Conservation (phyloP, 2,329 filamentous ascomycete genomes). For the Bipolaris oryzae region DNA sequence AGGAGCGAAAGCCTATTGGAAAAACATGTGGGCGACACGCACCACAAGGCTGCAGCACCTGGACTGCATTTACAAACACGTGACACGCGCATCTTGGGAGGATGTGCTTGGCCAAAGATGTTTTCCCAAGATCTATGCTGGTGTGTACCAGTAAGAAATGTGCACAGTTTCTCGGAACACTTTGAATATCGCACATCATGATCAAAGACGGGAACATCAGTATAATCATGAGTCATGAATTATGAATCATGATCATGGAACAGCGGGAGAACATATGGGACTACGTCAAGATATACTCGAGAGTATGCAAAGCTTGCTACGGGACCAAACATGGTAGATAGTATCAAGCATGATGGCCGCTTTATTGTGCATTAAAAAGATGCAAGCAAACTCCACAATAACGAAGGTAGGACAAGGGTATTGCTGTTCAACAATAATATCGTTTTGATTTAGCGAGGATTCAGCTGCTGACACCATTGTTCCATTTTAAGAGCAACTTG, state of each 20-base stretch:
- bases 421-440: slow-evolving; percentile 38
- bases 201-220: slow-evolving; percentile 49
- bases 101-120: slow-evolving; percentile 56
- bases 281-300: slow-evolving; percentile 51
- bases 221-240: too few species aligned
- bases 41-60: slow-evolving; percentile 57
- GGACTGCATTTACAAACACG: slow-evolving; percentile 54
- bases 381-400: slow-evolving; percentile 48
- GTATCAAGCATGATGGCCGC: slow-evolving; percentile 57
- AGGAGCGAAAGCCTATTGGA: slow-evolving; percentile 53
- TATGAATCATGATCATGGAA: slow-evolving; percentile 26
- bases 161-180: slow-evolving; percentile 51
- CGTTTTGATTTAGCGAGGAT: slow-evolving; percentile 14
- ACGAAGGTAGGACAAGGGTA: slow-evolving; percentile 37
- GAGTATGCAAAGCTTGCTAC: slow-evolving; percentile 48
- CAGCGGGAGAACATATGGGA: slow-evolving; percentile 46
- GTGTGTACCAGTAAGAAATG: slow-evolving; percentile 51
- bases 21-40: slow-evolving; percentile 55
- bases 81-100: slow-evolving; percentile 53
- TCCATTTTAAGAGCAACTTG: slow-evolving; percentile 33
- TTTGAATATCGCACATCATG: slow-evolving; percentile 46
- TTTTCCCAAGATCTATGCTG: slow-evolving; percentile 58
- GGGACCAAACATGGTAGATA: slow-evolving; percentile 57
- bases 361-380: slow-evolving; percentile 56
- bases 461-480: slow-evolving; percentile 29